A percentile compares a stretch with the other conserved stretches of the same genome.
Conservation (phyloP, 176 grass and related monocot genomes). For the Ampelocalamus luodianensis region DNA sequence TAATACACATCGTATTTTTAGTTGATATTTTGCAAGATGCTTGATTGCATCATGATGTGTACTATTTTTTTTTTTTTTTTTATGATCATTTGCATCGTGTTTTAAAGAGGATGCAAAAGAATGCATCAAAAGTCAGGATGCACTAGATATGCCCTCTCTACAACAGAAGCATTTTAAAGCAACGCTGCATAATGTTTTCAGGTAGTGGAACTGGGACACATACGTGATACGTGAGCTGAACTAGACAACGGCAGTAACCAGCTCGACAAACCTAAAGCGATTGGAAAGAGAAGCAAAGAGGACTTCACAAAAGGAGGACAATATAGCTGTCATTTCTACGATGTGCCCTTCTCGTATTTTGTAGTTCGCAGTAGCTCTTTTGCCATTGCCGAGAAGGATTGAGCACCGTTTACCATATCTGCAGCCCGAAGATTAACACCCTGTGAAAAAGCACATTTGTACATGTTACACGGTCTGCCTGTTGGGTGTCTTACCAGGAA, state of each 20-base stretch:
- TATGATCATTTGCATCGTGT: too few species aligned
- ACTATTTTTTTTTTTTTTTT: too few species aligned
- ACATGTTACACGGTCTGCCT: constrained; percentile 5
- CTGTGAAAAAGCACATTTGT: constrained; percentile 47
- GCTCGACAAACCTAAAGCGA: neutral
- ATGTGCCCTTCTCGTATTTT: constrained; percentile 63
- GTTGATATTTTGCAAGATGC: too few species aligned
- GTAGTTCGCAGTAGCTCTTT: constrained; percentile 65
- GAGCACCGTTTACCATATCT: constrained; percentile 78
- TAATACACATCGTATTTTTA: too few species aligned
- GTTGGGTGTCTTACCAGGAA: neutral
- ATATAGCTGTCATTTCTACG: constrained; percentile 13
- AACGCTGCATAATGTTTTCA: neutral
- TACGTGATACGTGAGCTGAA: neutral
- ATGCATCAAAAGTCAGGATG: too few species aligned
- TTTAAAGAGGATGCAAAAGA: too few species aligned
- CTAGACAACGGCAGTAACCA: neutral
- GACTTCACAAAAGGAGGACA: constrained; percentile 34
- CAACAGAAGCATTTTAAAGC: neutral
- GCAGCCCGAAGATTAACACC: constrained; percentile 65
- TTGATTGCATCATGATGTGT: too few species aligned
- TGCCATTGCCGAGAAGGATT: constrained; percentile 91
- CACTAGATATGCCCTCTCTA: too few species aligned
- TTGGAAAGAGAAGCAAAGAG: neutral
- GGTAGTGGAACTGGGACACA: neutral